A percentile compares a stretch with the other conserved stretches of the same genome.
Conservation (phyloP, 2,329 filamentous ascomycete species). For the Fusarium pseudonygamai region DNA sequence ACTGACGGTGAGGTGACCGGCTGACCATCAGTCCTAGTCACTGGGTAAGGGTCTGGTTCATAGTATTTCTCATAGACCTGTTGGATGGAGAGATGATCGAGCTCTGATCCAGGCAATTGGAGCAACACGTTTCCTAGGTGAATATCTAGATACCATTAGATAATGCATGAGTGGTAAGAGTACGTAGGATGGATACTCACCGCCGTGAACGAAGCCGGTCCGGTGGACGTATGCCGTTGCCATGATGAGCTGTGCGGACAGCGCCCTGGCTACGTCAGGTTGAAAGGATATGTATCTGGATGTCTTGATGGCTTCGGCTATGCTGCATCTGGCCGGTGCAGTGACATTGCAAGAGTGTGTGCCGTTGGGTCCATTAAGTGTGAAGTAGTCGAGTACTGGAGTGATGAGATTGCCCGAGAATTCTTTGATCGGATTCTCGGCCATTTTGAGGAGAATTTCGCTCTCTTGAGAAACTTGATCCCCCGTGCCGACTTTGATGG, state of each 20-base stretch:
- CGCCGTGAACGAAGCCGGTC: neutral
- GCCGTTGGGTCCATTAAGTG: accelerated
- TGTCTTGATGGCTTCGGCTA: accelerated
- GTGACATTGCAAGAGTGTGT: neutral
- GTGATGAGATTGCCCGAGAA: neutral
- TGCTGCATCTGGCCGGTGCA: neutral
- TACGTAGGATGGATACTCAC: neutral
- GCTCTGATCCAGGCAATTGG: neutral
- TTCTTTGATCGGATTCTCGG: accelerated
- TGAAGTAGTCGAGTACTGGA: neutral
- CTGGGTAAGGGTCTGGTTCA: neutral
- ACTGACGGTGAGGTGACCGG: accelerated
- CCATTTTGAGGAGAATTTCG: accelerated
- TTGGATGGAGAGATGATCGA: neutral
- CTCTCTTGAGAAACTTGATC: neutral
- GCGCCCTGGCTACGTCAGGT: neutral
- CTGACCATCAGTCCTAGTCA: neutral
- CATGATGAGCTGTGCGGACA: neutral
- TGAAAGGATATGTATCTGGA: accelerated
- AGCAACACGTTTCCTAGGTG: neutral
- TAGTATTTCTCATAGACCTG: neutral
- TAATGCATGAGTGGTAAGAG: too few relatives aligned
- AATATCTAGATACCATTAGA: neutral
- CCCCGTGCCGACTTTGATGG: neutral
- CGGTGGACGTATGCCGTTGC: neutral